Conservation (phyloP, 176 grass and related monocot genomes). For the Ananas comosus region DNA sequence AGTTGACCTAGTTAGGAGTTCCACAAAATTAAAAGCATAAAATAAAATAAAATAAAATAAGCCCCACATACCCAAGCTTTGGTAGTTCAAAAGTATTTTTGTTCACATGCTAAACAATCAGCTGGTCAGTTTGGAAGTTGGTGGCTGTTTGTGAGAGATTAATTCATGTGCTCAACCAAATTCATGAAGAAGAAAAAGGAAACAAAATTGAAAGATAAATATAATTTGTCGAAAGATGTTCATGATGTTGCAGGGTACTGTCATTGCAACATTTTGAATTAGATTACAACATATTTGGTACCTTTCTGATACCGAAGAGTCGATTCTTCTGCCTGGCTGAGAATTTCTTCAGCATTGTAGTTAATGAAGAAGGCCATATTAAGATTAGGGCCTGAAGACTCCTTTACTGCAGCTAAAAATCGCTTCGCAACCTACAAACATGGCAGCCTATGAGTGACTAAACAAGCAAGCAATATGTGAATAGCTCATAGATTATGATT, state of each 20-base stretch:
- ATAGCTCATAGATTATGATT: too few relatives aligned
- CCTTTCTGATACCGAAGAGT: slow-evolving; percentile 55
- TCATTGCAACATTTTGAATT: background rate
- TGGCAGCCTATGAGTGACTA: too few relatives aligned
- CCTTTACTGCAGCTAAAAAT: slow-evolving; percentile 53
- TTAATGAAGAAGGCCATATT: slow-evolving; percentile 83
- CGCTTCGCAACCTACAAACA: slow-evolving; percentile 45
- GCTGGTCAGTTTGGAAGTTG: background rate
- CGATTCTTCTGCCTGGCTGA: slow-evolving; percentile 57
- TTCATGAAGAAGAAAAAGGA: background rate
- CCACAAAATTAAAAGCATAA: too few relatives aligned
- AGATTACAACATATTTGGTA: slow-evolving; percentile 8
- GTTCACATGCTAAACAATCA: too few relatives aligned
- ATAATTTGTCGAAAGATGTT: background rate
- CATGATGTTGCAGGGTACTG: background rate
- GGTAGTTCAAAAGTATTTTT: too few relatives aligned
- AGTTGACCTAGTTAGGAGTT: too few relatives aligned
- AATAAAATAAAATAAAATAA: too few relatives aligned
- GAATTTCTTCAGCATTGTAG: slow-evolving; percentile 41
- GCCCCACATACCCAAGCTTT: too few relatives aligned
- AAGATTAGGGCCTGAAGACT: slow-evolving; percentile 28
- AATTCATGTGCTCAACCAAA: background rate
- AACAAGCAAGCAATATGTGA: too few relatives aligned
- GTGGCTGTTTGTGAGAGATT: background rate
- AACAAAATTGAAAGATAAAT: background rate